Evolutionary conservation across 768 basidiomycete genomes (phyloP).

Genomic region (Agaricus subrufescens): DNA sequence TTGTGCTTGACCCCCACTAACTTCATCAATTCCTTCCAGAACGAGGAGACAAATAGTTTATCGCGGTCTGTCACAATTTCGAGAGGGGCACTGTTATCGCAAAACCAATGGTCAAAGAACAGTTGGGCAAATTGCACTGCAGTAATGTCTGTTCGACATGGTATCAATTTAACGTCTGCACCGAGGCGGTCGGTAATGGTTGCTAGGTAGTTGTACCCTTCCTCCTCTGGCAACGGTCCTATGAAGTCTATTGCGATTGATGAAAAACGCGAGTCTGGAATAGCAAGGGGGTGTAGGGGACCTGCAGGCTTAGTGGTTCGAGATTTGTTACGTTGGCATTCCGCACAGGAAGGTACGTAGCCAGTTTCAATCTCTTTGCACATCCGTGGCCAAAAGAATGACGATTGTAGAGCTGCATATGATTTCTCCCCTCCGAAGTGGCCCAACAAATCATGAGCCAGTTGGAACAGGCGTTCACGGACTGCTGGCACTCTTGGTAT

Average conservation of each 20-base stretch:
- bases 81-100: too few relatives aligned
- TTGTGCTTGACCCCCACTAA: conserved; percentile 25
- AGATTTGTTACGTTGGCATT: conserved; percentile 33
- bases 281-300: conserved; percentile 21
- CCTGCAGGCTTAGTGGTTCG: conserved; percentile 20
- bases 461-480: conserved; percentile 17
- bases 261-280: conserved; percentile 18
- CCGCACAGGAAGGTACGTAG: conserved; percentile 26
- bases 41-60: too few relatives aligned
- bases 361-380: conserved; percentile 19
- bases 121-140: conserved; percentile 2
- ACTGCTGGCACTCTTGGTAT: too few relatives aligned
- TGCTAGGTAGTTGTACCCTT: conserved; percentile 21
- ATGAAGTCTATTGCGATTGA: conserved; percentile 31
- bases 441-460: conserved; percentile 24
- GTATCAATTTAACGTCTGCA: conserved; percentile 11
- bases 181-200: conserved; percentile 15
- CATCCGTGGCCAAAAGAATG: conserved; percentile 33
- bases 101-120: too few relatives aligned
- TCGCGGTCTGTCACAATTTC: conserved; percentile 3
- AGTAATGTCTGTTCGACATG: conserved; percentile 6
- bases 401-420: conserved; percentile 16
- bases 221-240: conserved; percentile 26
- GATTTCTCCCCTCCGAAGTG: conserved; percentile 32
- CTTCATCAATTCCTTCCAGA: too few relatives aligned